Percentiles rank a stretch among this genome's conserved stretches.
phyloP scores from a whole-genome alignment of 371 early-diverging fungal species.

The Zopfochytrium polystomum region DNA sequence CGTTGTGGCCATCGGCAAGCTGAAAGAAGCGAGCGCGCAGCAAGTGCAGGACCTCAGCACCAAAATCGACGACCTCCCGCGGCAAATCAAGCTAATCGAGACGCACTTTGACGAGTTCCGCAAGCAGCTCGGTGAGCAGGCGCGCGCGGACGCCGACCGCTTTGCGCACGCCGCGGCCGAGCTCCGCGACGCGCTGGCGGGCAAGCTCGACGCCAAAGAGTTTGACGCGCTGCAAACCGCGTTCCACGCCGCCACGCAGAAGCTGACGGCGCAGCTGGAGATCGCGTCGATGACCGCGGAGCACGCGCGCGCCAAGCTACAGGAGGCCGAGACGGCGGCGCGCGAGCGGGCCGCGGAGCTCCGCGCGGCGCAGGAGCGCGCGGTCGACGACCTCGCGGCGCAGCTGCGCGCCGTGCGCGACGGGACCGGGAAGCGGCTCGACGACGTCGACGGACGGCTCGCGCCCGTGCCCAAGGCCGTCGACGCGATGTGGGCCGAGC shows the following conservation, averaged over 20 bases:
- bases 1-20: constrained; percentile 2
- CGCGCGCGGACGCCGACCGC: constrained; percentile 16
- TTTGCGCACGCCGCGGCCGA: constrained; percentile 1
- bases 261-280: constrained; percentile 25
- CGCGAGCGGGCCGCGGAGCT: constrained; percentile 27
- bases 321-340: constrained; percentile 16
- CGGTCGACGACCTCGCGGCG: constrained; percentile 19
- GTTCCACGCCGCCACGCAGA: constrained; percentile 7
- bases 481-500: constrained; percentile 24
- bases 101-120: constrained; percentile 20
- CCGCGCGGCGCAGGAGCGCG: constrained; percentile 19
- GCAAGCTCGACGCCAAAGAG: constrained; percentile 15
- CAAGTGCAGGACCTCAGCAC: constrained; percentile 15
- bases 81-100: constrained; percentile 15
- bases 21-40: constrained; percentile 9
- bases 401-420: constrained; percentile 20
- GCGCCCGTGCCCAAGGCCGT: constrained; percentile 17
- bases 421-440: constrained; percentile 18
- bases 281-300: constrained; percentile 24
- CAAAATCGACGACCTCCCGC: constrained; percentile 18
- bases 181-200: constrained; percentile 15
- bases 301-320: constrained; percentile 14
- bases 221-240: constrained; percentile 24
- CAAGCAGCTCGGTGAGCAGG: constrained; percentile 9
- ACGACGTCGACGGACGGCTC: constrained; percentile 23